Evolutionary conservation across 2,329 filamentous ascomycete genomes (phyloP), one percentile per base, ranked within the genome.

Genomic region (Pyrenophora seminiperda): DNA sequence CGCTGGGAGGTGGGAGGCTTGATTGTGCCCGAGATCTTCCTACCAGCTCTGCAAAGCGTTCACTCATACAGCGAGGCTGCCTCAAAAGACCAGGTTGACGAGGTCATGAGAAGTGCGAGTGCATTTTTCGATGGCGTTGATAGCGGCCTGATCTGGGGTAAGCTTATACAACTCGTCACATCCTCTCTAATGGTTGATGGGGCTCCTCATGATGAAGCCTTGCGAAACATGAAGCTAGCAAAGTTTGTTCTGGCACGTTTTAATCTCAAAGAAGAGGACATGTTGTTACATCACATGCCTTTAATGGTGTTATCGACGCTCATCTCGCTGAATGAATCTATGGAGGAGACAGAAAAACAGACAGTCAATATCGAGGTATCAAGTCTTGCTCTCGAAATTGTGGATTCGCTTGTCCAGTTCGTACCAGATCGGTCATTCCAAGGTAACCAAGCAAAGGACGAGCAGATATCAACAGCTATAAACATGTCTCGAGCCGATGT

Each of bases 101-200:
- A 99, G 71, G 91, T 97, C 2, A 81, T 97, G 59, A 86, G 90
- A 60, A 97, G 93, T 68, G 94, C 93, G 4, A 96, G 89, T 67
- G 88, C 94, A 32, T 99, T 99, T 75, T 99, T 99, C 61, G 94
- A 99, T 68, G 93, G 93, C 4, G 93, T 97, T 31, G 94, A 99
- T 73, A 96, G 92, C 63, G 88, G 89, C 6, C 79, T 97, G 15
- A 96, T 99, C 38, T 99, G 95, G 79, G 86, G 88, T 39, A 90
- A 96, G 67, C 80, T 96, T 47, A 77, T 90, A 47, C 78, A 83
- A 10, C 79, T 94, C 33, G 77, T 94, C 51, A 73, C 77, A 24
- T 75, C 77, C 14, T 70, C 76, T 38, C 47, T 74, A 19, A 79
- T 63, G 10, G n/a, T 80, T 1, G 80, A 85, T 61, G 78, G 83